Conservation (phyloP, 306 rosid genomes). For the Lathyrus aphaca region DNA sequence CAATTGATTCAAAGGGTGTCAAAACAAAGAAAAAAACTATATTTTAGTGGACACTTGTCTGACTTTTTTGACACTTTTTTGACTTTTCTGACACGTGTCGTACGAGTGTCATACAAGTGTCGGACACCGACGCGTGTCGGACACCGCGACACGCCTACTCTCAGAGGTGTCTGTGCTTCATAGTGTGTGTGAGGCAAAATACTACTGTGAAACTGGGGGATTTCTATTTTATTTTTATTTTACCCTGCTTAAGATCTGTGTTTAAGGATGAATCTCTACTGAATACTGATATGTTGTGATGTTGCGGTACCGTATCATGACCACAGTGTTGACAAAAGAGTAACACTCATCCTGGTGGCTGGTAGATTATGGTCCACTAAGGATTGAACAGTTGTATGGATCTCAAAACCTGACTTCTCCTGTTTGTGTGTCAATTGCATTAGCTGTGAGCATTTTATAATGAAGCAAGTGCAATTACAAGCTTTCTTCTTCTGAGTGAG, state of each 20-base stretch:
- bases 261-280: slow-evolving; percentile 34
- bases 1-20: no score
- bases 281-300: slow-evolving; percentile 47
- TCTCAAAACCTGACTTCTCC: slow-evolving; percentile 18
- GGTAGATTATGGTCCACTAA: slow-evolving; percentile 83
- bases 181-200: slow-evolving; percentile 77
- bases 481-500: no score
- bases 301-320: slow-evolving; percentile 94
- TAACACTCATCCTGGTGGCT: slow-evolving; percentile 86
- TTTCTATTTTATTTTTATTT: slow-evolving; percentile 27
- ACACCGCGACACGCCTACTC: no score
- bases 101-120: no score
- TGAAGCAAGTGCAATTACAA: no score
- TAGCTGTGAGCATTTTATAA: background rate
- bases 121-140: no score
- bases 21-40: no score
- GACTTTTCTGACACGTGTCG: no score
- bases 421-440: slow-evolving; percentile 27
- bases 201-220: slow-evolving; percentile 85
- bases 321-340: slow-evolving; percentile 89
- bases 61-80: no score
- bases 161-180: no score
- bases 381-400: slow-evolving; percentile 90
- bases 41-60: no score
- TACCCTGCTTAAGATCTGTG: slow-evolving; percentile 12